Evolutionary conservation across 192 early-diverging fungal genomes (phyloP).

Genomic region (Linnemannia elongata): DNA sequence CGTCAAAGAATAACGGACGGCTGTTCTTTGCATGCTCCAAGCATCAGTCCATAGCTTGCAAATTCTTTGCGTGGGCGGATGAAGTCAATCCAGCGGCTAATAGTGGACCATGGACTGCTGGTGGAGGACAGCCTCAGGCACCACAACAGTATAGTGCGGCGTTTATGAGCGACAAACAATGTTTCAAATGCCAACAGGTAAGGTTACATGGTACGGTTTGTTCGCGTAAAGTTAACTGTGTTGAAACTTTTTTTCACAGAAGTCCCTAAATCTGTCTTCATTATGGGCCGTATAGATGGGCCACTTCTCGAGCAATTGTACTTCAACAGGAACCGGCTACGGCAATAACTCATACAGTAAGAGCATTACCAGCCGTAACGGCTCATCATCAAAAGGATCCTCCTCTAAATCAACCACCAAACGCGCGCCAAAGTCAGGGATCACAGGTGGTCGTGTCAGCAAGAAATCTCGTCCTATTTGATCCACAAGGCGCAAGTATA

Average conservation of each 20-base stretch:
- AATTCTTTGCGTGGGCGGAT: slow-evolving; percentile 76
- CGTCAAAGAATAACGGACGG: slow-evolving; percentile 13
- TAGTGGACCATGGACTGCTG: slow-evolving; percentile 6
- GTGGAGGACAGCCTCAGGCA: not conserved
- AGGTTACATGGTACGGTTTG: not conserved
- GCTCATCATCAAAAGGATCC: not conserved
- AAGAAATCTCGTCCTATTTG: slow-evolving; percentile 25
- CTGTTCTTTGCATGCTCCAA: slow-evolving; percentile 38
- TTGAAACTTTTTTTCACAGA: not conserved
- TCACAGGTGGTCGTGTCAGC: slow-evolving; percentile 13
- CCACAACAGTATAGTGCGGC: not conserved
- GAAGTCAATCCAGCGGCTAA: not conserved
- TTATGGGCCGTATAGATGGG: slow-evolving; percentile 11
- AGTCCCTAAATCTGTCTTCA: not conserved
- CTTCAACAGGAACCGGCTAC: not conserved
- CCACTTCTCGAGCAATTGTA: slow-evolving; percentile 32
- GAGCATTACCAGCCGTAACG: not conserved
- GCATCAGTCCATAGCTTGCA: slow-evolving; percentile 46
- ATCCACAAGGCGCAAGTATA: not conserved
- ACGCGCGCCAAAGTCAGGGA: not conserved
- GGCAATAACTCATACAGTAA: not conserved
- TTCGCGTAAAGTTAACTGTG: not conserved
- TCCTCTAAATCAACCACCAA: slow-evolving; percentile 13
- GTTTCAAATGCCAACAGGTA: slow-evolving; percentile 34
- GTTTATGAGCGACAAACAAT: not conserved